These are phyloP conservation scores for Orbilia javanica DNA, from an alignment of 2,329 filamentous ascomycete genomes.

Conservation along the genomic window DNA sequence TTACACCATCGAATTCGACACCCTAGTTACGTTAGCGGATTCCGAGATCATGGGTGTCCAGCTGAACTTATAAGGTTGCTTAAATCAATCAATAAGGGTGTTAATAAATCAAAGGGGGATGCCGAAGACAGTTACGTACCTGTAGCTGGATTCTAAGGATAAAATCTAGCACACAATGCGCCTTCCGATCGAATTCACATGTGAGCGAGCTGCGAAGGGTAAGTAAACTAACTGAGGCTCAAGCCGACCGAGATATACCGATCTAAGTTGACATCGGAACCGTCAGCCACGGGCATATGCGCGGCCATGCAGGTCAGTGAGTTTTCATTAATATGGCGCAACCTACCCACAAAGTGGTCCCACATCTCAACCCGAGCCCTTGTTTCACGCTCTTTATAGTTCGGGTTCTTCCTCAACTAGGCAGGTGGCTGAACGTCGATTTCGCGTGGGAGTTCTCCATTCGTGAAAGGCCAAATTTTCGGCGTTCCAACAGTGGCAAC, in stretches of 20 bases:
- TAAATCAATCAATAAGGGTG: too few relatives aligned
- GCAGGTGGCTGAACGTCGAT: conserved; percentile 39
- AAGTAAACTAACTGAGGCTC: background rate
- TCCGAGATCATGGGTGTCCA: too few relatives aligned
- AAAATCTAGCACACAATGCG: too few relatives aligned
- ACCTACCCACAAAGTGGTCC: background rate
- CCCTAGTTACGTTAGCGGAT: too few relatives aligned
- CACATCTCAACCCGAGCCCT: conserved; percentile 2
- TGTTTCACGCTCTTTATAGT: conserved; percentile 37
- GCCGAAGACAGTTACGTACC: too few relatives aligned
- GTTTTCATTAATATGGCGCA: conserved; percentile 27
- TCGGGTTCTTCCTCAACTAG: conserved; percentile 32
- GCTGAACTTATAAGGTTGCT: too few relatives aligned
- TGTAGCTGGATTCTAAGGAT: too few relatives aligned
- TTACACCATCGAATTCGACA: too few relatives aligned
- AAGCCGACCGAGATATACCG: background rate
- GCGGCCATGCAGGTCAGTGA: background rate
- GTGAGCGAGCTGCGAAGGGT: background rate
- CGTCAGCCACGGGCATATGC: background rate
- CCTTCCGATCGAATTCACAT: background rate
- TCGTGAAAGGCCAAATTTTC: conserved; percentile 6
- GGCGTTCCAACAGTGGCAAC: conserved; percentile 4
- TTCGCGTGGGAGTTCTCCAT: conserved; percentile 49
- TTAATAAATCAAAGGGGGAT: too few relatives aligned
- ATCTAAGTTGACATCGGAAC: background rate